A percentile compares a stretch with the other conserved stretches of the same genome.
Evolutionary conservation across 768 basidiomycete genomes (phyloP).

Genomic region (Pleurotus platypus): DNA sequence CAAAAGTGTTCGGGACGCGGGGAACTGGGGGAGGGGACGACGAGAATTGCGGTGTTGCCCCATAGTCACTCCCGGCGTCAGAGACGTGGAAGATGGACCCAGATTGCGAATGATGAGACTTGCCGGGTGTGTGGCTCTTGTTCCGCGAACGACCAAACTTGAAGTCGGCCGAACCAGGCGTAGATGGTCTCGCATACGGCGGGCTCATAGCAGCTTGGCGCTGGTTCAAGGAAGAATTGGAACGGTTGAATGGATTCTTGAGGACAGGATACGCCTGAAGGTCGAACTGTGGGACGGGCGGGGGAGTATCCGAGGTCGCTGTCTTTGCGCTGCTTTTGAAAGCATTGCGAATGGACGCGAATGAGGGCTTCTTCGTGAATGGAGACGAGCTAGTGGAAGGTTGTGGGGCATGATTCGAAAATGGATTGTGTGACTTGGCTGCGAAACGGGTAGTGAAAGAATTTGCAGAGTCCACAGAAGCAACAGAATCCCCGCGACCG

Average conservation of each 20-base stretch:
- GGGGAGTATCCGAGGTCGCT: slow-evolving; percentile 57
- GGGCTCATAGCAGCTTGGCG: slow-evolving; percentile 44
- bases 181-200: slow-evolving; percentile 56
- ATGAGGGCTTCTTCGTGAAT: slow-evolving; percentile 79
- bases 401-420: slow-evolving; percentile 70
- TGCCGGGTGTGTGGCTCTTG: slow-evolving; percentile 25
- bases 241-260: slow-evolving; percentile 81
- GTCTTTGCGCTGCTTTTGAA: slow-evolving; percentile 52
- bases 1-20: slow-evolving; percentile 62
- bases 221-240: slow-evolving; percentile 69
- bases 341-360: slow-evolving; percentile 83
- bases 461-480: slow-evolving; percentile 72
- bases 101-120: slow-evolving; percentile 75
- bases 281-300: slow-evolving; percentile 74
- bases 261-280: slow-evolving; percentile 65
- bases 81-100: slow-evolving; percentile 72
- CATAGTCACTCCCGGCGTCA: slow-evolving; percentile 70
- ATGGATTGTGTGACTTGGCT: slow-evolving; percentile 42
- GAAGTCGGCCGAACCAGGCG: slow-evolving; percentile 49
- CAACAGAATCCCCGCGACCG: slow-evolving; percentile 70
- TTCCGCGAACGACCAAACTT: slow-evolving; percentile 22
- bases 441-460: slow-evolving; percentile 54
- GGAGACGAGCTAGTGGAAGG: slow-evolving; percentile 55
- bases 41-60: slow-evolving; percentile 41
- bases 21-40: slow-evolving; percentile 78